Evolutionary conservation across 441 rosid genomes (phyloP), one percentile per base, ranked within the genome.

Genomic region (Arabidopsis lyrata): DNA sequence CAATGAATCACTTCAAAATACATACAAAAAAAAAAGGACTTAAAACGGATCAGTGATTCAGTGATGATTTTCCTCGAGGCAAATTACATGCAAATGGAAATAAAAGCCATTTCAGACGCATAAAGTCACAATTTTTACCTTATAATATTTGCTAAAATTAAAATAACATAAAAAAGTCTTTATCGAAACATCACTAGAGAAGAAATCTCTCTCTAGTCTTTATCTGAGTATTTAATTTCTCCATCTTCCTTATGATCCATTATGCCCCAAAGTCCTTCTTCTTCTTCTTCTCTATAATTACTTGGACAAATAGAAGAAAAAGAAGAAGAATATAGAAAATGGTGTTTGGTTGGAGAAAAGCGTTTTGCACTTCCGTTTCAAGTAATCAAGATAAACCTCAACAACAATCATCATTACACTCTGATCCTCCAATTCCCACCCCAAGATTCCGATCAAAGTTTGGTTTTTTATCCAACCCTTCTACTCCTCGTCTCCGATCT

Each of bases 271-370:
- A 63, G 38, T 53, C 11, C 70, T 52, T 27, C 73, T 2, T 58
- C 59, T 53, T 53, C 60, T n/a, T n/a, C n/a, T 44, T 63, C 64
- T 63, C 57, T 55, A 76, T 76, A 63, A 63, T n/a, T 31, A 16
- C 18, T 54, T 16, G 0, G 0, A 55, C 2, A 22, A 44, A 42
- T 4, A 6, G 16, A 38, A 66, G 12, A 18, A 27, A 4, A 38
- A 9, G 42, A 38, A 10, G 8, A 14, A 52, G n/a, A 32, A 14
- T 1, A 31, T 16, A 39, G 8, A 31, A 71, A 29, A 77, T 77
- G 81, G 81, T 93, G 74, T 85, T 85, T 70, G 95, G 91, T 13
- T 93, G 98, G 98, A 87, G 93, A 83, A 83, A 89, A 80, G 96
- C 95, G 36, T 91, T 93, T 38, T 93, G 98, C 72, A 93, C 96